Evolutionary conservation across 2,329 filamentous ascomycete genomes (phyloP).

Genomic region (Xylaria hypoxylon): DNA sequence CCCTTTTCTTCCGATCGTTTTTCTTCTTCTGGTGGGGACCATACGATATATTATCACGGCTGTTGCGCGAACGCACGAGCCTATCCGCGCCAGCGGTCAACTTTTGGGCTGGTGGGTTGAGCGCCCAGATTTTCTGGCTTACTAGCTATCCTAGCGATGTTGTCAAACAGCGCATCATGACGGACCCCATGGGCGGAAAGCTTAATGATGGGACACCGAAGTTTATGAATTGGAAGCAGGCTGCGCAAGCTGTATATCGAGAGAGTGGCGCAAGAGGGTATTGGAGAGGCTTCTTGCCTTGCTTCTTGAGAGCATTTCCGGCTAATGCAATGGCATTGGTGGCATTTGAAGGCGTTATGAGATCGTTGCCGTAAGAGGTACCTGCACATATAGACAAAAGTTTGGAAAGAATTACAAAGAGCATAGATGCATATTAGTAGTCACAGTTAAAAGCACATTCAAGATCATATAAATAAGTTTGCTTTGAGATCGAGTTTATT

Average conservation of each 20-base stretch:
- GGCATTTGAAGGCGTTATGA: constrained; percentile 93
- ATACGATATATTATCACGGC: constrained; percentile 84
- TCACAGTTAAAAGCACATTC: constrained; percentile 19
- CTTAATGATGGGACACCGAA: constrained; percentile 74
- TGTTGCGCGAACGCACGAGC: constrained; percentile 73
- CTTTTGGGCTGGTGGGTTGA: constrained; percentile 96
- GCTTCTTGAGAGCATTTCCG: constrained; percentile 92
- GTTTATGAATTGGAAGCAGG: constrained; percentile 83
- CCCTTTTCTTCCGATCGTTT: constrained; percentile 87
- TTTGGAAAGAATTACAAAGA: background rate
- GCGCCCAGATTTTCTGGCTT: constrained; percentile 94
- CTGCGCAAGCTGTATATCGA: constrained; percentile 78
- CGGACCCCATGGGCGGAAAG: constrained; percentile 81
- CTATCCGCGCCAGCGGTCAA: constrained; percentile 85
- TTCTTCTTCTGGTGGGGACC: constrained; percentile 99
- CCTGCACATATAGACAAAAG: constrained; percentile 21
- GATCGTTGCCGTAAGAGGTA: constrained; percentile 62
- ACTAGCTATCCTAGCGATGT: constrained; percentile 92
- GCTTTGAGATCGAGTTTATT: constrained; percentile 44
- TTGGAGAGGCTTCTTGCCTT: constrained; percentile 93
- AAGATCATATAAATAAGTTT: constrained; percentile 34
- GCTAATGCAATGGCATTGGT: constrained; percentile 95
- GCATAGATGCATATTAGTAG: constrained; percentile 10
- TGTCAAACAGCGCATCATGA: constrained; percentile 97
- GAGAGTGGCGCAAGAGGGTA: constrained; percentile 84